Evolutionary conservation across 306 rosid species (phyloP).

Genomic region (Urtica urens): DNA sequence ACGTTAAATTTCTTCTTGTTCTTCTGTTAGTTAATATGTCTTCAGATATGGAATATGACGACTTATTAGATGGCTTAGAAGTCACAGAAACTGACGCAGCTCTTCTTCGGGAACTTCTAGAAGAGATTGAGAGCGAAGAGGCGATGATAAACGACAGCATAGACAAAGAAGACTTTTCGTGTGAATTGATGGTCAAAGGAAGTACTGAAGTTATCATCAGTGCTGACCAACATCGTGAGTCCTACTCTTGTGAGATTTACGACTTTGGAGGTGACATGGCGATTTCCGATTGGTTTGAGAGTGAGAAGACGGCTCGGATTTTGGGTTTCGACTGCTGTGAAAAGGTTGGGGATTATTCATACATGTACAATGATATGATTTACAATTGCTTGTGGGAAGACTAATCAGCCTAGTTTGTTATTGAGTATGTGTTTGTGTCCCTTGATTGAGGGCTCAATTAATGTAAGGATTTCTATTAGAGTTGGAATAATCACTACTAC

Average conservation of each 20-base stretch:
- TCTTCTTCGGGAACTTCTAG: conserved; percentile 44
- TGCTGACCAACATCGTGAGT: background rate
- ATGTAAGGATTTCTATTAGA: background rate
- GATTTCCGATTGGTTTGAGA: conserved; percentile 27
- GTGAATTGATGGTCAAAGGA: conserved; percentile 2
- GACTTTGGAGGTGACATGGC: conserved; percentile 24
- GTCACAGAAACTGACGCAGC: conserved; percentile 44
- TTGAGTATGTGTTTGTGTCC: background rate
- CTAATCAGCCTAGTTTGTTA: too few species aligned
- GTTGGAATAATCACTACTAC: background rate
- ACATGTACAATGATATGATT: conserved; percentile 19
- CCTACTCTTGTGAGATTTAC: background rate
- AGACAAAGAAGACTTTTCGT: background rate
- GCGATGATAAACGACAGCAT: background rate
- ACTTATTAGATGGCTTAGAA: conserved; percentile 32
- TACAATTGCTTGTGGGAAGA: conserved; percentile 37
- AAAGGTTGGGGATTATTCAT: conserved; percentile 23
- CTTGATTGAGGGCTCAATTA: background rate
- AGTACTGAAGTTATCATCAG: background rate
- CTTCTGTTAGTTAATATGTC: conserved; percentile 34
- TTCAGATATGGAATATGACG: conserved; percentile 2
- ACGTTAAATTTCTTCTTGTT: conserved; percentile 3
- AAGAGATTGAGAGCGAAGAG: conserved; percentile 27
- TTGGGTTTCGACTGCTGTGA: conserved; percentile 26
- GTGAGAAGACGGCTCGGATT: conserved; percentile 23